Evolutionary conservation across 2,329 filamentous ascomycete genomes (phyloP), one percentile per base, ranked within the genome.

Genomic region (Fusarium globosum): DNA sequence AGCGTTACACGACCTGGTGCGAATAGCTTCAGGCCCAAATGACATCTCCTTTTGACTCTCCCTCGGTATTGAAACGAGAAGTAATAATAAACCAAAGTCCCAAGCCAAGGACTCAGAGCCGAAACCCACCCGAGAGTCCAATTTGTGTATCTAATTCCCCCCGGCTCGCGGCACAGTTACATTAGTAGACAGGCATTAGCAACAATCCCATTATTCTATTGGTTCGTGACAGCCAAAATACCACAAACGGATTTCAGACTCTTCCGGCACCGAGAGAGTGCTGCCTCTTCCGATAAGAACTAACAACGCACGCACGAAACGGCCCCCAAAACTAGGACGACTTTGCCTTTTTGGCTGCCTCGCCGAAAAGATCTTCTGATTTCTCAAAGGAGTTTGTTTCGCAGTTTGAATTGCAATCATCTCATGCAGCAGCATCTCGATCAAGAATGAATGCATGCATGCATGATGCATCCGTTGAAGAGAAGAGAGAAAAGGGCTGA

Each of bases 301-400:
- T 48, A 48, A 46, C 3, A 20, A 21, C 35, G 14, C 35, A 35
- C 11, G 14, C 23, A 53, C 11, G 51, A 36, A 58, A 62, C 41
- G 71, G 71, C 71, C 71, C 71, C 71, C 71, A 73, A 42, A 18
- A 12, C 43, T 58, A 68, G 64, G 58, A 52, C 42, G 43, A 58
- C 67, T n/a, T 6, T 73, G 53, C 49, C 42, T 70, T 33, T 30
- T 33, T 49, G 69, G 72, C 69, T 75, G 72, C 72, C 72, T 74
- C 72, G 38, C 49, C 39, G 41, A 38, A 62, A 26, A 26, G 52
- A 12, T 14, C 2, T 15, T 30, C 6, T 35, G n/a, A 7, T 38
- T 41, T n/a, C 13, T 56, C 48, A 13, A 26, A 39, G 18, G 26
- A 42, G 33, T 16, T 21, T 35, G n/a, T 36, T 18, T 30, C 23